Evolutionary conservation across 306 rosid species (phyloP), one percentile per base, ranked within the genome.

Genomic region (Canavalia ensiformis): DNA sequence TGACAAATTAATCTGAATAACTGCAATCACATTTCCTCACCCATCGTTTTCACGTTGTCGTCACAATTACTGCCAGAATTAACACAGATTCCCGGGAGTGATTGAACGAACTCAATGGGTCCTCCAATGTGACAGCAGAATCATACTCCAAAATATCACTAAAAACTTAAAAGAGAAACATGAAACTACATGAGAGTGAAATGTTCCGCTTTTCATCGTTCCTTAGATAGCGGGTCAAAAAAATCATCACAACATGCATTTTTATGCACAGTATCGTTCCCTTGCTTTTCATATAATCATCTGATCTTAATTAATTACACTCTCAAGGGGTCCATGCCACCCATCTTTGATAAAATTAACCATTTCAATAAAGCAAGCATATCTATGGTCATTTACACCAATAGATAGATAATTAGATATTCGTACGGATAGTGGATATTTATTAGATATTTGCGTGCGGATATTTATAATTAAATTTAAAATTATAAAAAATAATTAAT

Each of bases 211-310:
- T 81, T 76, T 63, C 49, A 72, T 6, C 52, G 42, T 63, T 76
- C 89, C 90, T 77, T 80, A 66, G 78, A 87, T 80, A 39, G 83
- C 86, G 87, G 87, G 80, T 81, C 82, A 81, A 72, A 82, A 62
- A 67, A 74, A 58, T 67, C 52, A 68, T 30, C 25, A 59, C 68
- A 66, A 62, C 37, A 52, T 39, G 50, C 6, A 67, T 31, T 67
- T 74, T 74, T 78, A 44, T 49, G 39, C 78, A 66, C 47, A 83
- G 57, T 64, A 54, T 30, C 8, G 39, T 18, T 28, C 45, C 67
- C 57, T 77, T 76, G 73, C 82, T 69, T 83, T 82, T 31, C 77
- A 69, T 55, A 52, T 50, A 71, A 62, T 30, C 50, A n/a, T 18
- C 34, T 39, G 2, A 3, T 63, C 11, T 7, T 2, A 7, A 12